Evolutionary conservation across 1,284 basidiomycete species (phyloP).

Genomic region (Phylloboletellus chloephorus): DNA sequence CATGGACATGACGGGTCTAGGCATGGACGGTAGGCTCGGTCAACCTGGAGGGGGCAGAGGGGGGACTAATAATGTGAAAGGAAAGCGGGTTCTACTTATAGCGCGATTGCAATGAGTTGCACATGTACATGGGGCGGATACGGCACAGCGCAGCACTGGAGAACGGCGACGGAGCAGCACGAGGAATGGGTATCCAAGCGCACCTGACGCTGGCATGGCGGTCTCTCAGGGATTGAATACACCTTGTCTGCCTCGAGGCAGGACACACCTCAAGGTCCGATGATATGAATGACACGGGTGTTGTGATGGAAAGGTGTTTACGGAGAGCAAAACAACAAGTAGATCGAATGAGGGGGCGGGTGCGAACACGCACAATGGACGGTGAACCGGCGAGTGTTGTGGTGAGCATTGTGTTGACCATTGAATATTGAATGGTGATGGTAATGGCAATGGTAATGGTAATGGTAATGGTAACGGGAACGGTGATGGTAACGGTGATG

Average conservation of each 20-base stretch:
- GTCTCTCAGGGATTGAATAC: slow-evolving; percentile 1
- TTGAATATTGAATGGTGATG: no score
- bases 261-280: slow-evolving; percentile 10
- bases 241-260: slow-evolving; percentile 17
- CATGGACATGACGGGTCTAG: slow-evolving; percentile 13
- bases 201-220: slow-evolving; percentile 9
- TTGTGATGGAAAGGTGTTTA: not conserved
- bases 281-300: slow-evolving; percentile 7
- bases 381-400: no score
- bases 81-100: slow-evolving; percentile 17
- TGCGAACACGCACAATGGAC: no score
- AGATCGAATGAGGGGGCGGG: no score
- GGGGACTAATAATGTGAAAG: no score
- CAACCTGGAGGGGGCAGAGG: slow-evolving; percentile 19
- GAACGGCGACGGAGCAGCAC: slow-evolving; percentile 1
- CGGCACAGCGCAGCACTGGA: slow-evolving; percentile 12
- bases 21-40: slow-evolving; percentile 20
- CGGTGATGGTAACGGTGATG: no score
- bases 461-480: no score
- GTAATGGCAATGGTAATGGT: no score
- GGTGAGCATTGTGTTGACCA: no score
- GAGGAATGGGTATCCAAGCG: slow-evolving; percentile 1
- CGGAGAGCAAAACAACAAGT: slow-evolving; percentile 1
- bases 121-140: slow-evolving; percentile 16
- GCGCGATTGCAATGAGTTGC: slow-evolving; percentile 1